Evolutionary conservation across 2,329 filamentous ascomycete genomes (phyloP).

Genomic region (Penicillium olsonii): DNA sequence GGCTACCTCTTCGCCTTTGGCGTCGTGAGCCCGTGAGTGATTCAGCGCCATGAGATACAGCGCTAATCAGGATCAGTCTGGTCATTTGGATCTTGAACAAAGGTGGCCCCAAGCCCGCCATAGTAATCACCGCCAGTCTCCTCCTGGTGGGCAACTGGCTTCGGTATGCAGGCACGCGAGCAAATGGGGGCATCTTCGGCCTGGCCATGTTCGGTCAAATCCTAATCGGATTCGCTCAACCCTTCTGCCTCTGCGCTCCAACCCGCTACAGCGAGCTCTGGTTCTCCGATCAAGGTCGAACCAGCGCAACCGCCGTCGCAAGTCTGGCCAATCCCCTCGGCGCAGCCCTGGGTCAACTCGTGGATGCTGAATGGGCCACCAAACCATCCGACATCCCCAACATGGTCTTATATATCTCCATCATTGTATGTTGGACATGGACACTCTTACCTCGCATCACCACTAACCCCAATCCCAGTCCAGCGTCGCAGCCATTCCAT

Average conservation of each 20-base stretch:
- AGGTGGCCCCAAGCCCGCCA: constrained; percentile 73
- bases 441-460: background rate
- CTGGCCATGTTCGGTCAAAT: constrained; percentile 90
- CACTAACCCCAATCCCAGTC: constrained; percentile 45
- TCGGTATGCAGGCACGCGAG: constrained; percentile 70
- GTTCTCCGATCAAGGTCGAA: constrained; percentile 83
- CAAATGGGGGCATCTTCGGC: constrained; percentile 65
- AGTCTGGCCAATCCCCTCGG: constrained; percentile 89
- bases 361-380: constrained; percentile 75
- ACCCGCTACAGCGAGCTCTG: constrained; percentile 91
- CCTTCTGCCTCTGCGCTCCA: constrained; percentile 86
- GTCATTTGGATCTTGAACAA: constrained; percentile 76
- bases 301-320: constrained; percentile 82
- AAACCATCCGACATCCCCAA: constrained; percentile 67
- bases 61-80: constrained; percentile 35
- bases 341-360: constrained; percentile 81
- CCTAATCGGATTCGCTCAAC: constrained; percentile 83
- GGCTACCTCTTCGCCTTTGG: constrained; percentile 85
- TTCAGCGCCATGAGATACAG: background rate
- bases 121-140: constrained; percentile 71
- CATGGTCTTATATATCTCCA: constrained; percentile 81
- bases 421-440: constrained; percentile 65
- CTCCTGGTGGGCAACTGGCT: constrained; percentile 88
- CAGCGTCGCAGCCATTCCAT: constrained; percentile 67
- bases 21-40: constrained; percentile 63